Evolutionary conservation across 2,329 filamentous ascomycete genomes (phyloP).

Genomic region (Nectriaceae sp.): DNA sequence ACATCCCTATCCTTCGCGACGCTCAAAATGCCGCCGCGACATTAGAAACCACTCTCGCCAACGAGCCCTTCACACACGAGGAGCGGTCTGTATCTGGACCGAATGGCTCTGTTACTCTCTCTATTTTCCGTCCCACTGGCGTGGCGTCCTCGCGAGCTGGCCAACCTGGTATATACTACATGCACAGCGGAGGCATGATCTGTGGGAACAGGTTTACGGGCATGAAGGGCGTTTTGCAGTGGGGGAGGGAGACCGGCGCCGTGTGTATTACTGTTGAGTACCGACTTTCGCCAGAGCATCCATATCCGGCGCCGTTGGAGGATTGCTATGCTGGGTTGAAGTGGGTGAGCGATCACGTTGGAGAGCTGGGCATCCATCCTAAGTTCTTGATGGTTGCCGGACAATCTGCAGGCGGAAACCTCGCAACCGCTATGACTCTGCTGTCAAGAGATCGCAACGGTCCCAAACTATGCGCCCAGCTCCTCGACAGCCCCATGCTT

Average conservation of each 20-base stretch:
- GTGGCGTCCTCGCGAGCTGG: not conserved
- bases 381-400: conserved; percentile 42
- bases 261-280: conserved; percentile 29
- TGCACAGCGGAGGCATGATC: conserved; percentile 26
- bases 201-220: conserved; percentile 24
- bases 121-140: conserved; percentile 19
- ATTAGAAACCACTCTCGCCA: conserved; percentile 13
- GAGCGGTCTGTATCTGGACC: conserved; percentile 19
- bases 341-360: conserved; percentile 40
- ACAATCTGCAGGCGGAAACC: conserved; percentile 44
- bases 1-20: conserved; percentile 16
- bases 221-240: conserved; percentile 18
- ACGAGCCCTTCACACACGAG: conserved; percentile 22
- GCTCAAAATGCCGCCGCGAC: conserved; percentile 11
- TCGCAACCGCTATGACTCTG: conserved; percentile 41
- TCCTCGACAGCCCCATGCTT: conserved; percentile 50
- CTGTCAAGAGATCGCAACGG: conserved; percentile 37
- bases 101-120: conserved; percentile 18
- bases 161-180: conserved; percentile 21
- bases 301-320: conserved; percentile 21
- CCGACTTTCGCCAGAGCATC: conserved; percentile 27
- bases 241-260: conserved; percentile 16
- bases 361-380: conserved; percentile 42
- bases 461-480: conserved; percentile 37
- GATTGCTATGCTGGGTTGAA: conserved; percentile 32